A percentile compares a stretch with the other conserved stretches of the same genome.
Conservation (phyloP, 768 basidiomycete genomes). For the Mrakia frigida region DNA sequence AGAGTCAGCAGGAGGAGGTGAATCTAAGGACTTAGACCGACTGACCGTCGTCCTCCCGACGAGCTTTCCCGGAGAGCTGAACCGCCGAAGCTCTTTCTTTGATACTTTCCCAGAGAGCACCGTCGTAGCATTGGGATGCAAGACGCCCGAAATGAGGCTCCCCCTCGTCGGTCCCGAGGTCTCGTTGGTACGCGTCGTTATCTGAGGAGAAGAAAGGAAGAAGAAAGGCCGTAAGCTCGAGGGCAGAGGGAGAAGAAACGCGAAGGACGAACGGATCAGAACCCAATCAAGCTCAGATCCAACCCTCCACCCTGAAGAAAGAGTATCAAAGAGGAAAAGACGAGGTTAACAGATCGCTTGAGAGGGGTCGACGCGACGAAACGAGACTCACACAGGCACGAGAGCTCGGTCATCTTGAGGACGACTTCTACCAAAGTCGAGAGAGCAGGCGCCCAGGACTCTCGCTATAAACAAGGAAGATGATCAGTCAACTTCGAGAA, state of each 20-base stretch:
- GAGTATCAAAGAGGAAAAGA: too few relatives aligned
- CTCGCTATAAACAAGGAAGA: neutral
- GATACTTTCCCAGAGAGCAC: neutral
- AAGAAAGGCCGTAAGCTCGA: neutral
- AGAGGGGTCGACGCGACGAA: too few relatives aligned
- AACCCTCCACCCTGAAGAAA: neutral
- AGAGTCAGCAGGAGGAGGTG: too few relatives aligned
- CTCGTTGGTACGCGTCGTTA: constrained; percentile 19
- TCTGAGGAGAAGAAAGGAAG: neutral
- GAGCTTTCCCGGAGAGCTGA: neutral
- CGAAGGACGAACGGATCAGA: neutral
- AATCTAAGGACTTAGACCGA: too few relatives aligned
- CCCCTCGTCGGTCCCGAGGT: neutral
- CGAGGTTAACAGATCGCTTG: too few relatives aligned
- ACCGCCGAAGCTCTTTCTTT: neutral
- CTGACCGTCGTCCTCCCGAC: neutral
- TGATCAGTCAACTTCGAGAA: too few relatives aligned
- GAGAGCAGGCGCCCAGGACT: constrained; percentile 12
- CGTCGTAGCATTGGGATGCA: neutral
- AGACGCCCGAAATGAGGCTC: constrained; percentile 13
- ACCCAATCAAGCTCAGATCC: constrained; percentile 14
- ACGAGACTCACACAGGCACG: neutral
- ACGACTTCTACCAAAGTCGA: neutral
- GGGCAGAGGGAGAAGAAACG: too few relatives aligned
- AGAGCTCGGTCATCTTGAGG: neutral